phyloP scores from a whole-genome alignment of 2,329 filamentous ascomycete genomes.

The Alternaria tenuissima region DNA sequence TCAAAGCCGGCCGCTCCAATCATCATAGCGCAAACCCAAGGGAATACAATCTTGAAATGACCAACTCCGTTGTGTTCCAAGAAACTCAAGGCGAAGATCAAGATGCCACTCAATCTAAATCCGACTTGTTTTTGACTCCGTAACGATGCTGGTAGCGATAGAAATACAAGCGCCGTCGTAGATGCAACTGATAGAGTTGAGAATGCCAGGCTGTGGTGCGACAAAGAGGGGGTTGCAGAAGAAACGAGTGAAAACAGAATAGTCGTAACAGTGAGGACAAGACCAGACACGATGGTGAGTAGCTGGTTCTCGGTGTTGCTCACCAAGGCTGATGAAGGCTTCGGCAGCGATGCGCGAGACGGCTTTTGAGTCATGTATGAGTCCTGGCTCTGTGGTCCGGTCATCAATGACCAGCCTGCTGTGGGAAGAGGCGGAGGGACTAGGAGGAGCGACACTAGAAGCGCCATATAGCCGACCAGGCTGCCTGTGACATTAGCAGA shows the following conservation, averaged over 20 bases:
- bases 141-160: constrained; percentile 53
- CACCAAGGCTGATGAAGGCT: constrained; percentile 48
- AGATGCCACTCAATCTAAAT: constrained; percentile 39
- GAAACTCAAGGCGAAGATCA: constrained; percentile 33
- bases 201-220: constrained; percentile 46
- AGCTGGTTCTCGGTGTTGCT: constrained; percentile 51
- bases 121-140: constrained; percentile 49
- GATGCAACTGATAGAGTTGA: constrained; percentile 54
- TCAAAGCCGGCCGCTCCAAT: constrained; percentile 54
- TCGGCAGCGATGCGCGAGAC: constrained; percentile 40
- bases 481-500: constrained; percentile 34
- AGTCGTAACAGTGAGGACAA: constrained; percentile 48
- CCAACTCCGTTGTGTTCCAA: constrained; percentile 31
- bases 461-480: constrained; percentile 57
- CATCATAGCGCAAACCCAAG: constrained; percentile 40
- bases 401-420: constrained; percentile 42
- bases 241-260: constrained; percentile 47
- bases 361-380: constrained; percentile 32
- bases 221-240: constrained; percentile 42
- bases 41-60: constrained; percentile 25
- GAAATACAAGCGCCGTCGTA: constrained; percentile 54
- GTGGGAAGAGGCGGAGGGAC: constrained; percentile 60
- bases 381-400: constrained; percentile 29
- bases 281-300: constrained; percentile 54
- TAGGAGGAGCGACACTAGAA: constrained; percentile 57